phyloP scores from a whole-genome alignment of 495 filamentous ascomycete species.

The Paragyromitra xinjiangensis region DNA sequence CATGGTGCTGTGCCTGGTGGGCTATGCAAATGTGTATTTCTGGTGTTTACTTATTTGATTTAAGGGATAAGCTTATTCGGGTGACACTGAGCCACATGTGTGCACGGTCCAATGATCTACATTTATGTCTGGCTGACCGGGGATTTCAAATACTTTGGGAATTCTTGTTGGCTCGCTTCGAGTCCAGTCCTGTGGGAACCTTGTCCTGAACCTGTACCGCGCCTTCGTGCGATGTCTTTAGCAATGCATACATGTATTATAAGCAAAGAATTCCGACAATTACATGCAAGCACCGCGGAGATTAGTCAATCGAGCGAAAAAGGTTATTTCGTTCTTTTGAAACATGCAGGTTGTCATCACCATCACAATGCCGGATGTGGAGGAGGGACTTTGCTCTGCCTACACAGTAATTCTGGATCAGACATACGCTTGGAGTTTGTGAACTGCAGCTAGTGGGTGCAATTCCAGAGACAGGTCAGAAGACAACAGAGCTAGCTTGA shows the following conservation, averaged over 20 bases:
- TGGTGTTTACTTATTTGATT: too few relatives aligned
- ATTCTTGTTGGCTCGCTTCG: slow-evolving; percentile 36
- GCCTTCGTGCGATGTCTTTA: slow-evolving; percentile 12
- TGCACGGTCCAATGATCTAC: slow-evolving; percentile 10
- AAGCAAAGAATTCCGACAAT: slow-evolving; percentile 14
- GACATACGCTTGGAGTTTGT: neutral
- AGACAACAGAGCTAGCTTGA: slow-evolving; percentile 4
- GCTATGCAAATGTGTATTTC: slow-evolving; percentile 12
- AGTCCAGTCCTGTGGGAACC: neutral
- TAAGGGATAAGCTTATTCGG: too few relatives aligned
- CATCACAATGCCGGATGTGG: neutral
- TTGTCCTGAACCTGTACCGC: slow-evolving; percentile 21
- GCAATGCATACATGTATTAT: slow-evolving; percentile 7
- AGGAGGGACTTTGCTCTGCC: neutral
- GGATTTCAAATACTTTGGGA: slow-evolving; percentile 28
- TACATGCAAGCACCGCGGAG: neutral
- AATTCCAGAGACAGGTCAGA: neutral
- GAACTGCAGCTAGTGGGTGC: neutral
- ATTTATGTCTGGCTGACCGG: neutral
- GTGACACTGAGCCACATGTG: neutral
- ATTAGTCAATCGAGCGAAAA: neutral
- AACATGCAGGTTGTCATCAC: neutral
- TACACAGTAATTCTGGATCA: neutral
- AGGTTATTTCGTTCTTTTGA: slow-evolving; percentile 21
- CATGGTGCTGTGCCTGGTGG: slow-evolving; percentile 1